phyloP scores from a whole-genome alignment of 148 eudicot genomes.

The Rhododendron kiyosumense region DNA sequence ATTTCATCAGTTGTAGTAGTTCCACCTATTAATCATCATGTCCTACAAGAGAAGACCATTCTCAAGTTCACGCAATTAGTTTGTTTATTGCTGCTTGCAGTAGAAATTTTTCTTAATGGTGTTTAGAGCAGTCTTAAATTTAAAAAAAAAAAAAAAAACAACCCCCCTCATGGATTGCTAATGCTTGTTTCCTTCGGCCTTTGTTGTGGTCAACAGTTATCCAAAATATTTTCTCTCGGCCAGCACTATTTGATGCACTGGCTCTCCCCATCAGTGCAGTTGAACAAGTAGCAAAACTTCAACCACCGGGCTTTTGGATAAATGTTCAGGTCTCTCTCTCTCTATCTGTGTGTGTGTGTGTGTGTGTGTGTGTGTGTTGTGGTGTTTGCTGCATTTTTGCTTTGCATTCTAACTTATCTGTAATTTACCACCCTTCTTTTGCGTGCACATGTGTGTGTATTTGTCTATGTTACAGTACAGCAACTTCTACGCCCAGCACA shows the following conservation, averaged over 20 bases:
- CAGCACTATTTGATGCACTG: conserved; percentile 32
- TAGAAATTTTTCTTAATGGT: neutral
- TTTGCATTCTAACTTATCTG: neutral
- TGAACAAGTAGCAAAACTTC: conserved; percentile 21
- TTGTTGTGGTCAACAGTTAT: conserved; percentile 32
- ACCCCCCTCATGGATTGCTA: neutral
- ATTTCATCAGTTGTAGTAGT: neutral
- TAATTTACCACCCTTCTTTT: neutral
- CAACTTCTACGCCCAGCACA: conserved; percentile 51
- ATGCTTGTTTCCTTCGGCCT: neutral
- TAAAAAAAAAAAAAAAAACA: too few species aligned
- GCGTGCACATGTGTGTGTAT: neutral
- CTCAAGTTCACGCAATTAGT: neutral
- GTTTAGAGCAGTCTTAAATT: too few species aligned
- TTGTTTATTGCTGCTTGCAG: neutral
- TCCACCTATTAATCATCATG: neutral
- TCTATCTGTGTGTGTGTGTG: neutral
- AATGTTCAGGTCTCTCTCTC: conserved; percentile 64
- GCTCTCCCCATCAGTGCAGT: conserved; percentile 9
- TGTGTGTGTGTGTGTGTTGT: neutral
- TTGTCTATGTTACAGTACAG: conserved; percentile 41
- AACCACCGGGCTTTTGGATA: conserved; percentile 52
- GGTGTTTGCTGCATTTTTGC: neutral
- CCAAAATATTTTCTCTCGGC: conserved; percentile 32
- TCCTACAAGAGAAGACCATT: neutral